These are phyloP conservation scores for Immersiella caudata DNA, from an alignment of 495 filamentous ascomycete species.

Conservation along the genomic window DNA sequence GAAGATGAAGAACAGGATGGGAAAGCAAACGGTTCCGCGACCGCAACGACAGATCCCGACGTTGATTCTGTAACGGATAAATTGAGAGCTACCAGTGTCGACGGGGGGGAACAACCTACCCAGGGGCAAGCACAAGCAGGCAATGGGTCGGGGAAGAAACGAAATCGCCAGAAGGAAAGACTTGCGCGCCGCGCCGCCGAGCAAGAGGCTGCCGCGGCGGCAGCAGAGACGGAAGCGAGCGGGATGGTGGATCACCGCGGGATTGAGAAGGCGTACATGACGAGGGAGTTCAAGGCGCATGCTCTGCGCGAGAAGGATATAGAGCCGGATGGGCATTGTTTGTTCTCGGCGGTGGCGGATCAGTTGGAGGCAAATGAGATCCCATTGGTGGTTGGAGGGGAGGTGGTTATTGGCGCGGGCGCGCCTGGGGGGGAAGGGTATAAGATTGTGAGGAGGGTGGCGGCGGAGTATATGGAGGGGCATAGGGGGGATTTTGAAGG, in stretches of 20 bases:
- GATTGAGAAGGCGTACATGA: conserved; percentile 71
- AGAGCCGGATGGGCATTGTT: conserved; percentile 88
- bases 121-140: conserved; percentile 23
- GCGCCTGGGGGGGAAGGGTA: conserved; percentile 41
- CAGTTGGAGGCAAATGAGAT: conserved; percentile 62
- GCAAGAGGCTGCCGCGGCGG: conserved; percentile 64
- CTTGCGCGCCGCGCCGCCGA: conserved; percentile 87
- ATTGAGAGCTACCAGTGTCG: not conserved
- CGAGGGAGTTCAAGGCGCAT: conserved; percentile 60
- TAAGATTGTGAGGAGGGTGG: conserved; percentile 54
- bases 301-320: conserved; percentile 76
- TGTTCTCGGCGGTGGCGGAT: conserved; percentile 92
- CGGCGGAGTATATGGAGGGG: conserved; percentile 58
- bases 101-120: no score
- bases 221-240: conserved; percentile 74
- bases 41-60: not conserved
- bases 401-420: conserved; percentile 20
- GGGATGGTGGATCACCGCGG: conserved; percentile 73
- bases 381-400: conserved; percentile 33
- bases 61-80: not conserved
- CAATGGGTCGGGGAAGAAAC: conserved; percentile 60
- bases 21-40: not conserved
- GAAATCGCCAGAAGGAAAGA: conserved; percentile 88
- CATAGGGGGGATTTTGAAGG: conserved; percentile 60
- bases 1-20: conserved; percentile 15